Evolutionary conservation across 257 asterid genomes (phyloP).

Genomic region (Petunia secreta): DNA sequence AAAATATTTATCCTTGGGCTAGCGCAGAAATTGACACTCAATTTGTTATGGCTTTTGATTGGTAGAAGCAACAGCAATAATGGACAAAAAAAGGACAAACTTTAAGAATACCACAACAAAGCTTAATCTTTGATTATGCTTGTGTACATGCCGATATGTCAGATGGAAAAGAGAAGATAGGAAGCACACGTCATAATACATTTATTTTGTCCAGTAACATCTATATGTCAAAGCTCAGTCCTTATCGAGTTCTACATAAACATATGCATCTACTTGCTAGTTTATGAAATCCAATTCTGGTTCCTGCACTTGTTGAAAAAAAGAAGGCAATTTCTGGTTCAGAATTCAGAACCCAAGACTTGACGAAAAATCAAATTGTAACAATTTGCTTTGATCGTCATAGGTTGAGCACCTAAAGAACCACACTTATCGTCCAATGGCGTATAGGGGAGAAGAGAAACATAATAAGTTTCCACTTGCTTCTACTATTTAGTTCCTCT

Average conservation of each 20-base stretch:
- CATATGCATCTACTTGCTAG: not conserved
- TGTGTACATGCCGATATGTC: not conserved
- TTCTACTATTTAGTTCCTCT: not conserved
- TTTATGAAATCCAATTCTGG: not conserved
- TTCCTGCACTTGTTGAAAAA: not conserved
- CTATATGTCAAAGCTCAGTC: not conserved
- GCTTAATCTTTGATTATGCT: not conserved
- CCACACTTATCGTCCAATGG: not conserved
- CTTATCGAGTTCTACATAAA: not conserved
- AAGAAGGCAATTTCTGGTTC: not conserved
- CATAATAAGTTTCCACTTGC: not conserved
- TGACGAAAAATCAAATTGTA: not conserved
- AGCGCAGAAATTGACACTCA: not conserved
- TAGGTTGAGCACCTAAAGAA: not conserved
- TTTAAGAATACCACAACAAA: not conserved
- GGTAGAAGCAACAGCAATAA: not conserved
- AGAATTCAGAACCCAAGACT: not conserved
- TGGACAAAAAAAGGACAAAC: not conserved
- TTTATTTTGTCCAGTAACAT: not conserved
- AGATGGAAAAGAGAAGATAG: not conserved
- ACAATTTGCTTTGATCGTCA: not conserved
- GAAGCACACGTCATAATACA: not conserved
- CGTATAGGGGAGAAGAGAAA: not conserved
- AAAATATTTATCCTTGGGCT: not conserved
- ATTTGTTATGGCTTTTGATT: not conserved